Base-by-base conservation (phyloP, 345 rosid species). In the Populus simonii region DNA sequence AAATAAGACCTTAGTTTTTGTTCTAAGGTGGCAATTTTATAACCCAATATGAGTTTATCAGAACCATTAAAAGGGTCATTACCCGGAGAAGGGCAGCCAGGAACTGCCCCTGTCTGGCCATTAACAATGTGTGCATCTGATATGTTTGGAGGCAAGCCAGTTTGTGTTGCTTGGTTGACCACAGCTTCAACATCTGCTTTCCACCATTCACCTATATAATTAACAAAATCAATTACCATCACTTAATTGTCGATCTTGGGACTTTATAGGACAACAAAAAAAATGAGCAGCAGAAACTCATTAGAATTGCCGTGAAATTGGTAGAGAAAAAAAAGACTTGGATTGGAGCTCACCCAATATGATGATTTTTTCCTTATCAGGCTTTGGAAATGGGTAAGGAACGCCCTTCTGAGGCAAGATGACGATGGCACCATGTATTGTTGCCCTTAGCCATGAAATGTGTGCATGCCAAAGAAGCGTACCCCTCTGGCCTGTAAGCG, bases 381-480 rank as follows among this genome's bases (percentile, higher is more conserved):
- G 94, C 59, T 87, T 87, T 25, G 90, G 90, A 71, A 91, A 93
- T 1, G 97, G 95, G 70, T 90, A 93, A 63, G 85, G 82, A 47
- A 88, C 85, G 31, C 87, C 85, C 27, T 74, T 80, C 85, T 84
- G 90, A 5, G 94, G 97, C 55, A 88, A 86, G 45, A 93, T 90
- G 57, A 93, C 87, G 68, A 93, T 86, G 29, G 97, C 93, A 7
- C 97, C 95, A 18, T 91, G 80, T 5, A 93, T 12, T 1, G 96
- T 93, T 7, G 94, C 76, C 62, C 97, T 88, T 31, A 90, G 88
- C 96, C 96, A 91, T 27, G 91, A 84, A 78, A 92, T 88, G 74
- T 92, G 97, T 18, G 92, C 95, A 71, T 92, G 95, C 97, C 92
- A 92, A 45, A 89, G 87, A 17, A 91, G 86, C 4, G 93, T 91